These are phyloP conservation scores for Trichosporon sp. DNA, from an alignment of 1,284 basidiomycete genomes.

Conservation along the genomic window DNA sequence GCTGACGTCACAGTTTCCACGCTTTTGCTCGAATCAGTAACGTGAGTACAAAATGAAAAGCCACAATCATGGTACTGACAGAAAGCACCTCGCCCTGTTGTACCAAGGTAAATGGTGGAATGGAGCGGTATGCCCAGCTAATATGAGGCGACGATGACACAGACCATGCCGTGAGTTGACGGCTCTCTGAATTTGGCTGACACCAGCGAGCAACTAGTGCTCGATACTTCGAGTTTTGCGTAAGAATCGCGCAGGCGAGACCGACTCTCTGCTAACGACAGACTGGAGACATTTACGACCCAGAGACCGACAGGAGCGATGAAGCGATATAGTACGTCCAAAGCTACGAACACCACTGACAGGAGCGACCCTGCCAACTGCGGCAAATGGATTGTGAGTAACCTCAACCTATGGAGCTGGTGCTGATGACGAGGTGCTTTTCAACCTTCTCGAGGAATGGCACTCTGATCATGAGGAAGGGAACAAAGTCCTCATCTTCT, in stretches of 20 bases:
- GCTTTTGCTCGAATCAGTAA: slow-evolving; percentile 44
- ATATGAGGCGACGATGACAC: slow-evolving; percentile 32
- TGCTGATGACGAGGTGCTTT: slow-evolving; percentile 40
- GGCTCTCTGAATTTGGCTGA: background rate
- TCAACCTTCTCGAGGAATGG: slow-evolving; percentile 49
- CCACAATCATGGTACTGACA: background rate
- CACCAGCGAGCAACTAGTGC: slow-evolving; percentile 30
- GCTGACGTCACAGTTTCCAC: slow-evolving; percentile 31
- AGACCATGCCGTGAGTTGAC: slow-evolving; percentile 23
- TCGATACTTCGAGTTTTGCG: slow-evolving; percentile 39
- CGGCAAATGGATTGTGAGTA: slow-evolving; percentile 53
- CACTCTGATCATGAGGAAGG: slow-evolving; percentile 45
- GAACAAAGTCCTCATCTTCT: slow-evolving; percentile 52
- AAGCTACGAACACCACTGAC: background rate
- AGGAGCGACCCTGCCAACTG: slow-evolving; percentile 48
- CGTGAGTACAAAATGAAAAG: slow-evolving; percentile 23
- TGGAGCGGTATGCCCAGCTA: background rate
- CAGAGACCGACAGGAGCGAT: slow-evolving; percentile 23
- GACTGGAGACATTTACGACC: slow-evolving; percentile 32
- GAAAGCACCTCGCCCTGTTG: slow-evolving; percentile 43
- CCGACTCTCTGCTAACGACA: slow-evolving; percentile 8
- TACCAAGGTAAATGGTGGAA: slow-evolving; percentile 32
- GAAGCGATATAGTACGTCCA: slow-evolving; percentile 34
- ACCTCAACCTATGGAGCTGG: too few relatives aligned
- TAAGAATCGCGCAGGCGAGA: slow-evolving; percentile 17